phyloP scores from a whole-genome alignment of 2,329 filamentous ascomycete species.

The Colletotrichum tropicale region DNA sequence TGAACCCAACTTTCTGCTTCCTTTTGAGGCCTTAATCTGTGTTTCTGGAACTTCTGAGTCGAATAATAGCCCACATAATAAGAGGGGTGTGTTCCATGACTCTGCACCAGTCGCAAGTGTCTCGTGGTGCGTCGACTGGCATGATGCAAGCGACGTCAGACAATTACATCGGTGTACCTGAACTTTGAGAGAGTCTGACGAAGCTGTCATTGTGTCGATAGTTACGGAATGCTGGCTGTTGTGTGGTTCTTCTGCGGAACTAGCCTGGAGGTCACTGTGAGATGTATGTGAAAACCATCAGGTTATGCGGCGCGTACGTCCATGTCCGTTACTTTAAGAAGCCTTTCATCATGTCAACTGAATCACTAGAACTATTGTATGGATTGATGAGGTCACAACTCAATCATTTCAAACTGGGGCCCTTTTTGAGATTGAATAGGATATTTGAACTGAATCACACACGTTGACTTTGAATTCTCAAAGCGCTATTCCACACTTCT shows the following conservation, averaged over 20 bases:
- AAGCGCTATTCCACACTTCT: neutral
- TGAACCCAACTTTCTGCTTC: neutral
- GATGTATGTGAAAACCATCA: neutral
- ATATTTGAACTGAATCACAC: neutral
- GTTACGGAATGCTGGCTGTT: neutral
- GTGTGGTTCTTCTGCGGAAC: neutral
- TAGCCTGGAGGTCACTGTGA: neutral
- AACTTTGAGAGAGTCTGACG: neutral
- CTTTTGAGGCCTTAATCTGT: fast-evolving
- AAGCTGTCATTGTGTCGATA: neutral
- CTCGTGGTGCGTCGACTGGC: neutral
- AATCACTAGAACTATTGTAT: neutral
- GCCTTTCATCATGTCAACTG: neutral
- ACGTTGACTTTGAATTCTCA: neutral
- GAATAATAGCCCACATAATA: neutral
- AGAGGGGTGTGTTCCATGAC: neutral
- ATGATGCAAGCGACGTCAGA: neutral
- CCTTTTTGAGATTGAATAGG: neutral
- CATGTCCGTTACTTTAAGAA: neutral
- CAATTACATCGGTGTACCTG: neutral
- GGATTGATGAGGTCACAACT: neutral
- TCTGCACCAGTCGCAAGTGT: neutral
- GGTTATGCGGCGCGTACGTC: neutral
- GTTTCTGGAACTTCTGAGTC: neutral
- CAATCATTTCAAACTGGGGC: neutral